A percentile compares a stretch with the other conserved stretches of the same genome.
Conservation (phyloP, 345 rosid genomes). For the Odontarrhena argentea region DNA sequence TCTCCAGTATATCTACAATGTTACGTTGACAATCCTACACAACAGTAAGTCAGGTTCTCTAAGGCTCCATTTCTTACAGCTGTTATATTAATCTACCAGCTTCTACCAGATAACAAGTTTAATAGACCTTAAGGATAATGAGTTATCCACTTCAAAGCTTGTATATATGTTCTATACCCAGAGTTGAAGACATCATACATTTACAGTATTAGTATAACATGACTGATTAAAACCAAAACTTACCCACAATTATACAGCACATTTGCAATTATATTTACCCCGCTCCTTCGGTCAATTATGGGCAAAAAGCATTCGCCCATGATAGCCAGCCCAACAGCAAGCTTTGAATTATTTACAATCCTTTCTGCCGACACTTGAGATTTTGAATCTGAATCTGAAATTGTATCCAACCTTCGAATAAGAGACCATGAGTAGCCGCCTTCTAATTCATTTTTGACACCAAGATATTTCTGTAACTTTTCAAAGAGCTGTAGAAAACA, state of each 20-base stretch:
- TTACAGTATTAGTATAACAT: constrained; percentile 4
- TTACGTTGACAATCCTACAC: constrained; percentile 12
- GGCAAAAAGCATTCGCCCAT: constrained; percentile 47
- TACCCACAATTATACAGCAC: constrained; percentile 45
- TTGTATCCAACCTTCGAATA: constrained; percentile 36
- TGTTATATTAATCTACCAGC: constrained; percentile 3
- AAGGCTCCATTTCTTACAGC: neutral
- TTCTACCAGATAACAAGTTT: constrained; percentile 1
- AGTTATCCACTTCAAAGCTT: constrained; percentile 18
- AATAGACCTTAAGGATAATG: constrained; percentile 7
- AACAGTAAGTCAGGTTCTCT: no score
- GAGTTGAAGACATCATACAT: neutral
- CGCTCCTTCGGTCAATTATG: constrained; percentile 44
- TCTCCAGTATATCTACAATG: constrained; percentile 12
- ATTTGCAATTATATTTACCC: constrained; percentile 41
- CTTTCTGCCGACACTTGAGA: constrained; percentile 27
- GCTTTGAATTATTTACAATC: constrained; percentile 43
- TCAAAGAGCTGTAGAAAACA: constrained; percentile 62
- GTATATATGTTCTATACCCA: constrained; percentile 10
- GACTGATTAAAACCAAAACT: constrained; percentile 19
- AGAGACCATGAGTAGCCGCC: constrained; percentile 46
- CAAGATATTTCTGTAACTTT: constrained; percentile 71
- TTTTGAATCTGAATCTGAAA: constrained; percentile 23
- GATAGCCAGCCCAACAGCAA: constrained; percentile 41
- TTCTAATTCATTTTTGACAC: constrained; percentile 44